Conservation (phyloP, 176 grass and related monocot genomes). For the Aegilops speltoides region DNA sequence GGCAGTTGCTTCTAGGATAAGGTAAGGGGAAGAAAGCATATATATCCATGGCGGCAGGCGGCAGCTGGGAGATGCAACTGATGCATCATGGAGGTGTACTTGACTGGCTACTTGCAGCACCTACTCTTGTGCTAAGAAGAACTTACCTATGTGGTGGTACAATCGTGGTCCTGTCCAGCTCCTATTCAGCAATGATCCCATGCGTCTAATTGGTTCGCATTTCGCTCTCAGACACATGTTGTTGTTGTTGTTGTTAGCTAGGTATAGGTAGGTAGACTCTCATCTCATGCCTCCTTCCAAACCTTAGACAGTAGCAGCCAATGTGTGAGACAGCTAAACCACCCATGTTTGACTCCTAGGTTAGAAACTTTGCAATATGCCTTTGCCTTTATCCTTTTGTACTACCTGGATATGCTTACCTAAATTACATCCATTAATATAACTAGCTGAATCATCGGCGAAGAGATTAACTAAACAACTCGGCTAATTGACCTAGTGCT, state of each 20-base stretch:
- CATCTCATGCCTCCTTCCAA: conserved; percentile 17
- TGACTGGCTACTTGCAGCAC: conserved; percentile 17
- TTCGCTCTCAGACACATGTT: conserved; percentile 35
- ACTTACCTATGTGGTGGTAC: neutral
- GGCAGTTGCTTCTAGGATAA: conserved; percentile 20
- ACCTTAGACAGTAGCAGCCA: conserved; percentile 36
- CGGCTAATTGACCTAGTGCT: neutral
- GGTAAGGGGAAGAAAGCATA: conserved; percentile 19
- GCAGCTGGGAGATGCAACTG: conserved; percentile 32
- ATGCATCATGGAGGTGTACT: conserved; percentile 40
- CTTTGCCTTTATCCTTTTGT: conserved; percentile 19
- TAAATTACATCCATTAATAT: conserved; percentile 1
- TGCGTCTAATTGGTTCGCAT: conserved; percentile 38
- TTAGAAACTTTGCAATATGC: conserved; percentile 10
- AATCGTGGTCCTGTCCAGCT: conserved; percentile 11
- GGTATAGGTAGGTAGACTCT: conserved; percentile 9
- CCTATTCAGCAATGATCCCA: conserved; percentile 19
- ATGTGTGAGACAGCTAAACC: conserved; percentile 9
- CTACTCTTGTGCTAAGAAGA: conserved; percentile 30
- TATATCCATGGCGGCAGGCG: neutral
- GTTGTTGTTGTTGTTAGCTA: neutral
- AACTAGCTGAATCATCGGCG: conserved; percentile 4
- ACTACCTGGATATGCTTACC: conserved; percentile 3
- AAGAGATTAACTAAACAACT: neutral
- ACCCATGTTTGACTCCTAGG: conserved; percentile 40